Evolutionary conservation across 148 eudicot species (phyloP), one percentile per base, ranked within the genome.

Genomic region (Cornus kousa): DNA sequence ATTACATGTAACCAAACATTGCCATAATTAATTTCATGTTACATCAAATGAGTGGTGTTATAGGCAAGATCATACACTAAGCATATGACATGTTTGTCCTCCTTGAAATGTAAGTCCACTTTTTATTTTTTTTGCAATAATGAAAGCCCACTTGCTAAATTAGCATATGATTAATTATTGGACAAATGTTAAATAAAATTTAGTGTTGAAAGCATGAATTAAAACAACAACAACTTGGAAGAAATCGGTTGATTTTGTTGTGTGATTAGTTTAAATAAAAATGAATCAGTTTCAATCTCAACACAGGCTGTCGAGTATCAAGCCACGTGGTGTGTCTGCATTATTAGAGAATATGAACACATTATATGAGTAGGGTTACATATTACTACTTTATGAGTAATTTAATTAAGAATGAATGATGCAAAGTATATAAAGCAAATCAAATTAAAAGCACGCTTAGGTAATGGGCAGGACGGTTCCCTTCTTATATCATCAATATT

Each of bases 401-500:
- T 43, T 6, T 55, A 74, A 64, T 22, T 59, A n/a, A 40, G 14
- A 37, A 35, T 37, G 9, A 16, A 35, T 37, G 9, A 16, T 64
- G 59, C 59, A n/a, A 37, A 39, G 4, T 3, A 12, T 20, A 60
- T n/a, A 33, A 57, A 35, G 67, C 46, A 64, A 62, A 33, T 1
- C 37, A 35, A 35, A 35, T 2, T 4, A 35, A 35, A 35, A 35
- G 37, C n/a, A 57, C 22, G 43, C 64, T 57, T 74, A n/a, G 72
- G 70, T 67, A 62, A 75, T 64, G 78, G 77, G 48, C 77, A 74
- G 77, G 77, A 74, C 32, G 68, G 77, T n/a, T 74, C 22, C 64
- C 77, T 62, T 28, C 28, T 28, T 28, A 28, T 22, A 62, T 50
- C 8, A 60, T 74, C 69, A 74, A 37, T 20, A 46, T 22, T 75